Evolutionary conservation across 352 stramenopile species (phyloP), one percentile per base, ranked within the genome.

Genomic region (Phytopythium cucurbitacearum): DNA sequence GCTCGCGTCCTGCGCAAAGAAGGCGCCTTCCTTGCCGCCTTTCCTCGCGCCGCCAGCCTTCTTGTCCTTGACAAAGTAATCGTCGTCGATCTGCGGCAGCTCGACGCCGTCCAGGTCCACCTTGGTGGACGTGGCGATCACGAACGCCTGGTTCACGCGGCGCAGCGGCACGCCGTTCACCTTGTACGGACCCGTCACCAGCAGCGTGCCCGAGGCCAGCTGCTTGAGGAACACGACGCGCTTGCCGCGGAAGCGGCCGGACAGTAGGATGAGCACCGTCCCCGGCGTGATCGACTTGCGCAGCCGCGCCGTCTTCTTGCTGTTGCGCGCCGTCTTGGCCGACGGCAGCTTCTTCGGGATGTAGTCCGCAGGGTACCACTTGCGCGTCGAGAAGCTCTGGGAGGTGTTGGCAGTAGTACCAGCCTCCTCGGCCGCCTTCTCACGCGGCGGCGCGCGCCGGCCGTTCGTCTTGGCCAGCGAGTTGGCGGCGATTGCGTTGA

Each of bases 211-310:
- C 39, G 94, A 98, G 53, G 89, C 79, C 41, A 99, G 81, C 53
- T 96, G 79, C 80, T 98, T 99, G 28, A 99, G 82, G 78, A 98
- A 99, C 34, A 99, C 96, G n/a, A 99, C 96, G 61, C 97, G 91
- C 90, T 99, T 99, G 80, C 97, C 97, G 71, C 93, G 87, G 85
- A 99, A 99, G 67, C 97, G 92, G 54, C 97, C 97, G 39, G 93
- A 94, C 12, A 99, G 81, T 57, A 99, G 76, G 71, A 99, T 99
- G 44, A 99, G 81, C 39, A 99, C 95, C 36, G 96, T 98, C 72
- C 97, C 97, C 8, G 97, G 95, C 45, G 86, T 97, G 80, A 99
- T 98, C 56, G 89, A 97, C 59, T 94, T 85, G 56, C 97, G 95
- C 16, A 99, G 82, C 76, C 97, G 98, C 55, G 94, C 86, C 38